Percentiles rank a stretch among this genome's conserved stretches.
phyloP scores from a whole-genome alignment of 2,329 filamentous ascomycete genomes.

The Neonectria faginata region DNA sequence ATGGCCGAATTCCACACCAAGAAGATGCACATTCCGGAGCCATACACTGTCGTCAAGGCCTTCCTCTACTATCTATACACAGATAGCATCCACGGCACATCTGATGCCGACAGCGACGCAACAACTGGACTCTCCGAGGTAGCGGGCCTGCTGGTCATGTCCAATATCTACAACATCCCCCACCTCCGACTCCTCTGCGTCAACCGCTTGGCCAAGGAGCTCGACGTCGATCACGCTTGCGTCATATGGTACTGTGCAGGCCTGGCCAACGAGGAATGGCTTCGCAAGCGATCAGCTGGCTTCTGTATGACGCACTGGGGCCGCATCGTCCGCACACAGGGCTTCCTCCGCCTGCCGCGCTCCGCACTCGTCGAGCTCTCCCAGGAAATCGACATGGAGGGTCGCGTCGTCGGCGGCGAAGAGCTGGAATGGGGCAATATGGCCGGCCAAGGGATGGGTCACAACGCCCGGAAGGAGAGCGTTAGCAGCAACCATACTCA shows the following conservation, averaged over 20 bases:
- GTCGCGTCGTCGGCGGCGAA: slow-evolving; percentile 89
- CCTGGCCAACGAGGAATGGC: slow-evolving; percentile 91
- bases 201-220: slow-evolving; percentile 87
- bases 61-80: slow-evolving; percentile 98
- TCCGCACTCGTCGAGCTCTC: slow-evolving; percentile 88
- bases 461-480: slow-evolving; percentile 66
- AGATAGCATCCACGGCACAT: slow-evolving; percentile 78
- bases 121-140: slow-evolving; percentile 86
- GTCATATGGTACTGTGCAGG: slow-evolving; percentile 96
- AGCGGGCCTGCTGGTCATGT: slow-evolving; percentile 95
- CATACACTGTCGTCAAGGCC: slow-evolving; percentile 91
- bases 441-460: slow-evolving; percentile 54
- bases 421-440: slow-evolving; percentile 73
- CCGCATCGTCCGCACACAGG: slow-evolving; percentile 87
- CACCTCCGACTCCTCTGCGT: slow-evolving; percentile 91
- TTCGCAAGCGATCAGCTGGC: slow-evolving; percentile 85
- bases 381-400: slow-evolving; percentile 92
- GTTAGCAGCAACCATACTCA: slow-evolving; percentile 70
- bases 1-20: slow-evolving; percentile 99
- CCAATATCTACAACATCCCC: slow-evolving; percentile 97
- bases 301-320: slow-evolving; percentile 97
- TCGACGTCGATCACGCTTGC: slow-evolving; percentile 94
- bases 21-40: slow-evolving; percentile 97
- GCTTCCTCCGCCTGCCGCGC: slow-evolving; percentile 84
- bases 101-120: slow-evolving; percentile 71